phyloP scores from a whole-genome alignment of 768 basidiomycete species.

The Tremella mesenterica region DNA sequence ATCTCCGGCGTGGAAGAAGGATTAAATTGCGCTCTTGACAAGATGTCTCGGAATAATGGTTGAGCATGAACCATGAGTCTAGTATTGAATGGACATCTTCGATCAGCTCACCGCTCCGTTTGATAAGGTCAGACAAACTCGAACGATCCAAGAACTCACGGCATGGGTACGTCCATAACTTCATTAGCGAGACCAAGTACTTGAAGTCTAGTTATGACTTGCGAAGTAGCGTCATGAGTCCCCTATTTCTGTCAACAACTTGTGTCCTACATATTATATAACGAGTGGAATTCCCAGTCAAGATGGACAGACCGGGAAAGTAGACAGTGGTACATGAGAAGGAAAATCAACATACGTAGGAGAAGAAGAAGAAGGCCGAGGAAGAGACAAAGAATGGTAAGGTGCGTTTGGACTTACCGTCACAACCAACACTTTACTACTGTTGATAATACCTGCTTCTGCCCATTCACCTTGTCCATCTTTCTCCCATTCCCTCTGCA shows the following conservation, averaged over 20 bases:
- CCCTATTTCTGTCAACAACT: conserved; percentile 22
- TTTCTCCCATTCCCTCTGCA: conserved; percentile 30
- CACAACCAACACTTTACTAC: conserved; percentile 35
- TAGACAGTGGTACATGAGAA: too few relatives aligned
- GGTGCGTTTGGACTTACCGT: conserved; percentile 31
- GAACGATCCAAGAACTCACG: conserved; percentile 21
- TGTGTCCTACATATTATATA: too few relatives aligned
- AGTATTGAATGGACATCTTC: conserved; percentile 37
- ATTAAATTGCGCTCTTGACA: conserved; percentile 12
- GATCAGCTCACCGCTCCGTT: neutral
- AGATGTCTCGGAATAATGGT: conserved; percentile 20
- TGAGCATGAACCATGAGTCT: conserved; percentile 36
- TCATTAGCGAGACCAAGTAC: conserved; percentile 36
- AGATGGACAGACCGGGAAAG: too few relatives aligned
- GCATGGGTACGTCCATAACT: conserved; percentile 41
- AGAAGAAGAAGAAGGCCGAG: too few relatives aligned
- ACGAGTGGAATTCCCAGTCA: too few relatives aligned
- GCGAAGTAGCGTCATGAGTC: conserved; percentile 30
- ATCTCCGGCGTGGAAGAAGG: conserved; percentile 4
- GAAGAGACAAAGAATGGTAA: too few relatives aligned
- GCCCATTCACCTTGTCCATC: conserved; percentile 33
- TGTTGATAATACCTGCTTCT: conserved; percentile 38
- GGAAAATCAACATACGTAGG: neutral
- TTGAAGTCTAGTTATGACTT: conserved; percentile 33
- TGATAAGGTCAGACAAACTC: neutral